Percentiles rank a stretch among this genome's conserved stretches.
phyloP scores from a whole-genome alignment of 352 stramenopile genomes.

The Pythium sukuiense region DNA sequence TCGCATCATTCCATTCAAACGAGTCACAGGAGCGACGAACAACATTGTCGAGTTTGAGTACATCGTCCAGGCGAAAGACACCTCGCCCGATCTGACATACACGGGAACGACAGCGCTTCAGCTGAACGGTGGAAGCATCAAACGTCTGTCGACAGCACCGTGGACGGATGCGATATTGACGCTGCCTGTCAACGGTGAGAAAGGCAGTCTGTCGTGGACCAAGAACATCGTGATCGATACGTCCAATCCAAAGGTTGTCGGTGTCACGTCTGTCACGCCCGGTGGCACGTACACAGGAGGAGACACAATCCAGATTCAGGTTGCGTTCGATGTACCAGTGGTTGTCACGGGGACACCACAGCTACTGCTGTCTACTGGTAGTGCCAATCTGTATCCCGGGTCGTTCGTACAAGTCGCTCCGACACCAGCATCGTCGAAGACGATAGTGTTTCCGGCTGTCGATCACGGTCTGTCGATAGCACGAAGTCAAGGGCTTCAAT shows the following conservation, averaged over 20 bases:
- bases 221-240: conserved; percentile 81
- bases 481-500: conserved; percentile 47
- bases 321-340: conserved; percentile 59
- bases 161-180: conserved; percentile 51
- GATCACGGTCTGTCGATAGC: conserved; percentile 47
- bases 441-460: conserved; percentile 51
- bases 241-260: conserved; percentile 42
- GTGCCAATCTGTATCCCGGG: conserved; percentile 56
- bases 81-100: conserved; percentile 66
- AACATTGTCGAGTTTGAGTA: conserved; percentile 71
- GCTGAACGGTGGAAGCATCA: conserved; percentile 60
- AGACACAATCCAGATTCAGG: conserved; percentile 53
- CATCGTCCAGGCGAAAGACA: conserved; percentile 70
- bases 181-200: conserved; percentile 51
- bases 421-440: conserved; percentile 24
- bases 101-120: conserved; percentile 44
- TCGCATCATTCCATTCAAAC: conserved; percentile 55
- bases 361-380: conserved; percentile 49
- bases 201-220: conserved; percentile 61
- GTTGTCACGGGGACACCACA: conserved; percentile 51
- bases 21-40: conserved; percentile 36
- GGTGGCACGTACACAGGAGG: conserved; percentile 63
- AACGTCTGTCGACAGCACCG: conserved; percentile 46
- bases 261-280: conserved; percentile 33
- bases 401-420: conserved; percentile 47